Base-by-base conservation (phyloP, 2,329 filamentous ascomycete genomes). In the Passalora sequoiae region DNA sequence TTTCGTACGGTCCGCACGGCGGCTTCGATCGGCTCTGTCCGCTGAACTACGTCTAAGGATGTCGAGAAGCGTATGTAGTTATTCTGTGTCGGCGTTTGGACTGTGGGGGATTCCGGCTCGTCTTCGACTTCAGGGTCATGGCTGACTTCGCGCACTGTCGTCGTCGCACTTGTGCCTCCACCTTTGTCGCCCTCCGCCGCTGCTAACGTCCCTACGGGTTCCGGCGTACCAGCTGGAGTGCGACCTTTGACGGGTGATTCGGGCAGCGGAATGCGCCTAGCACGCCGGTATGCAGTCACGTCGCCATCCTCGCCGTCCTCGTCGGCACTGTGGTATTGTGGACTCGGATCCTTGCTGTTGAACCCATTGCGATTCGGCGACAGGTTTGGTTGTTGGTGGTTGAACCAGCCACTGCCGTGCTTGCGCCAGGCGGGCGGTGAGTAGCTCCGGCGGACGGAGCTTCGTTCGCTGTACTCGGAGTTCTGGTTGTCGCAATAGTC, bases 21-120 rank as follows among this genome's bases (percentile, higher is more conserved):
- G 13, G 84, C 76, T 60, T 94, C 86, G 55, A 95, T 84, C 10
- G 86, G 87, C 60, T 91, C 87, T 35, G 83, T 86, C 43, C 85
- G 80, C 60, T 95, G 89, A 60, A 91, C 86, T 21, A 94, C 85
- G 70, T 95, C 89, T 49, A 89, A 86, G 57, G 86, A 81, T 49
- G 94, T 76, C 39, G 86, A 85, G 66, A 96, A 89, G 53, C 89
- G 86, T 58, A 95, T 86, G 67, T 91, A 66, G 45, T 66, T 66
- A 42, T 58, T 61, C 40, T 61, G 59, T 12, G 59, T 61, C 7
- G 57, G 55, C 32, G 60, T 60, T 22, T 47, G 43, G 30, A 44
- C 28, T 6, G 47, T 42, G 6, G 50, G 49, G 19, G 49, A 49
- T 24, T 59, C 54, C 8, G 41, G 35, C 42, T 58, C 51, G 17